Evolutionary conservation across 805 yeast genomes (phyloP).

Genomic region (Ogataea allantospora): DNA sequence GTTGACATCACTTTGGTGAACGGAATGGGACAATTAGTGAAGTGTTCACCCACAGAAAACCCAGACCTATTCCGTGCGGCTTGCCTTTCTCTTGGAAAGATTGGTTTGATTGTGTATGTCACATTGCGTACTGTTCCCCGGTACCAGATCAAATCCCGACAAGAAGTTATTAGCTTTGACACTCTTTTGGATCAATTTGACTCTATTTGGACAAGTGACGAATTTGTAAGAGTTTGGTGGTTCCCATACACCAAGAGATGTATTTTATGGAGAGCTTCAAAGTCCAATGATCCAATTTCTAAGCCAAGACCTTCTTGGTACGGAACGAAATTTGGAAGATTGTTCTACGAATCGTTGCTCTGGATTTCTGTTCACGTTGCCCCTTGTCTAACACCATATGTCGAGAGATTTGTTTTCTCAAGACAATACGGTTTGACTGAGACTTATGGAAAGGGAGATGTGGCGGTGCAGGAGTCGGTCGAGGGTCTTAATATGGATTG

Average conservation of each 20-base stretch:
- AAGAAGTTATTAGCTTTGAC: conserved; percentile 78
- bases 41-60: conserved; percentile 63
- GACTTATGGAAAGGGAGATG: conserved; percentile 54
- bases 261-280: conserved; percentile 86
- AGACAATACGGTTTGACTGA: conserved; percentile 81
- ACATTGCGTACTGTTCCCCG: conserved; percentile 83
- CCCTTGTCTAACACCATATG: conserved; percentile 77
- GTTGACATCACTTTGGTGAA: conserved; percentile 75
- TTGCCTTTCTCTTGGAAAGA: conserved; percentile 80
- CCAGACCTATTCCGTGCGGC: conserved; percentile 77
- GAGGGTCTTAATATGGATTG: conserved; percentile 95
- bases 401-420: conserved; percentile 80
- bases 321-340: conserved; percentile 76
- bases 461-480: conserved; percentile 75
- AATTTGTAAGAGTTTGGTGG: conserved; percentile 95
- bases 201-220: conserved; percentile 81
- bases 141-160: conserved; percentile 75
- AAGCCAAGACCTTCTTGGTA: conserved; percentile 77
- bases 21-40: conserved; percentile 69
- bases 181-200: conserved; percentile 73
- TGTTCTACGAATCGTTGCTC: conserved; percentile 73
- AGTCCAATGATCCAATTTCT: conserved; percentile 62
- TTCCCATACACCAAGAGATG: conserved; percentile 88
- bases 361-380: conserved; percentile 73
- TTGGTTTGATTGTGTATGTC: conserved; percentile 84